Base-by-base conservation (phyloP, 2,329 filamentous ascomycete species). In the Fusarium sp. region DNA sequence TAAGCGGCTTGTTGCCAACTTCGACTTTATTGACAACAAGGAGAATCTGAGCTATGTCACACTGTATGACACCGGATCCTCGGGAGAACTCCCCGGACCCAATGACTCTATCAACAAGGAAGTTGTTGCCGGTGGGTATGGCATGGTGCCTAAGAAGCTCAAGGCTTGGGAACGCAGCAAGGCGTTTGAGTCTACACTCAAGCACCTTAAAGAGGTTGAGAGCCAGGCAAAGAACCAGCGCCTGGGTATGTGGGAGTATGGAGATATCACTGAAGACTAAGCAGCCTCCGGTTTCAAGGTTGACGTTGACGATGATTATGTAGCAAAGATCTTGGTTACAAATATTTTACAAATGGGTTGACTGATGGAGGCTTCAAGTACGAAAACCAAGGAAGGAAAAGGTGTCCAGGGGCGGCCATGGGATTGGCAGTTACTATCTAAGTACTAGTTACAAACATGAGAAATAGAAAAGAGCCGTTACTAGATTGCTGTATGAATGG, bases 241-340 rank as follows among this genome's bases (percentile, higher is more conserved):
- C 70, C 86, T 90, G 74, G 96, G 96, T 46, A 96, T 97, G 89
- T 99, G 95, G 95, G 96, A 99, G 88, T 99, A 98, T 83, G 96
- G 96, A 75, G 96, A 98, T 81, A 87, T 97, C 79, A 97, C 94
- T 18, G 95, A 97, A 85, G 94, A 97, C 79, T 94, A 90, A 81
- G 56, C n/a, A 39, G 18, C 25, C 35, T 50, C 42, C 41, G 27
- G 35, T 45, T 36, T 31, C 22, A 49, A 39, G 46, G 17, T 41
- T 41, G 35, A 3, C 25, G 35, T 25, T 27, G 33, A 8, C 35
- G 22, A 52, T 52, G 42, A 62, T 59, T 62, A 62, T 54, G 50
- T 39, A 62, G 47, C 49, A 62, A 60, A 36, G 29, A n/a, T 36
- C 54, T 65, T 64, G 60, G 57, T 59, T 64, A 70, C 61, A 62